These are phyloP conservation scores for Pseudogymnoascus sp. DNA, from an alignment of 2,329 filamentous ascomycete species.

Conservation along the genomic window DNA sequence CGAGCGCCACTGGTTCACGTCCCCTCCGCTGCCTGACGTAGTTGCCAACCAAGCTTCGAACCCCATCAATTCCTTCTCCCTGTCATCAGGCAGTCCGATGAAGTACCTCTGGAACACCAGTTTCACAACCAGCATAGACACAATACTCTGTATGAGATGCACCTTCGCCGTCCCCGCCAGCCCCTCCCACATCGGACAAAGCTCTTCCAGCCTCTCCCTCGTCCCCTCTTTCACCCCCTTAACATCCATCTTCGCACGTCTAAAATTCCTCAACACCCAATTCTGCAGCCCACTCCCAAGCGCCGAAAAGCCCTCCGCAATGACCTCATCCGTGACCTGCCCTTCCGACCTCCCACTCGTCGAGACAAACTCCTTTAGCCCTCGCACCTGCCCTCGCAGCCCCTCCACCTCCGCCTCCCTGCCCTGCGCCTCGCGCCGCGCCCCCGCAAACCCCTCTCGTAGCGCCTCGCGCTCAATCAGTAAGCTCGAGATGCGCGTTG, in stretches of 20 bases:
- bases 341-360: slow-evolving; percentile 53
- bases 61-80: slow-evolving; percentile 41
- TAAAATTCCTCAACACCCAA: slow-evolving; percentile 64
- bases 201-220: slow-evolving; percentile 35
- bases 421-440: slow-evolving; percentile 37
- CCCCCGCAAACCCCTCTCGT: slow-evolving; percentile 40
- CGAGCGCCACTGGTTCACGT: slow-evolving; percentile 59
- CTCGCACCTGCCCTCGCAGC: slow-evolving; percentile 52
- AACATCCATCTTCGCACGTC: slow-evolving; percentile 50
- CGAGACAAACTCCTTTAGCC: slow-evolving; percentile 65
- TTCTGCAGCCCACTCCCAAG: slow-evolving; percentile 63
- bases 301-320: slow-evolving; percentile 52
- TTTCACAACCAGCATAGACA: slow-evolving; percentile 52
- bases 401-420: slow-evolving; percentile 49
- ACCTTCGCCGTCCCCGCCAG: slow-evolving; percentile 48
- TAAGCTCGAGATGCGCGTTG: slow-evolving; percentile 21
- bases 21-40: slow-evolving; percentile 38
- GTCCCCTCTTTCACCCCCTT: slow-evolving; percentile 34
- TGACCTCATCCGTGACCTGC: slow-evolving; percentile 56
- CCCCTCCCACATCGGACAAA: slow-evolving; percentile 51
- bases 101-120: slow-evolving; percentile 55
- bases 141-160: slow-evolving; percentile 53
- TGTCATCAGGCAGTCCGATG: slow-evolving; percentile 50
- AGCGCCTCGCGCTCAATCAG: slow-evolving; percentile 30
- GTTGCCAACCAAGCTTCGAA: slow-evolving; percentile 37